Base-by-base conservation (phyloP, 441 rosid species). In the Isatis lusitanica region DNA sequence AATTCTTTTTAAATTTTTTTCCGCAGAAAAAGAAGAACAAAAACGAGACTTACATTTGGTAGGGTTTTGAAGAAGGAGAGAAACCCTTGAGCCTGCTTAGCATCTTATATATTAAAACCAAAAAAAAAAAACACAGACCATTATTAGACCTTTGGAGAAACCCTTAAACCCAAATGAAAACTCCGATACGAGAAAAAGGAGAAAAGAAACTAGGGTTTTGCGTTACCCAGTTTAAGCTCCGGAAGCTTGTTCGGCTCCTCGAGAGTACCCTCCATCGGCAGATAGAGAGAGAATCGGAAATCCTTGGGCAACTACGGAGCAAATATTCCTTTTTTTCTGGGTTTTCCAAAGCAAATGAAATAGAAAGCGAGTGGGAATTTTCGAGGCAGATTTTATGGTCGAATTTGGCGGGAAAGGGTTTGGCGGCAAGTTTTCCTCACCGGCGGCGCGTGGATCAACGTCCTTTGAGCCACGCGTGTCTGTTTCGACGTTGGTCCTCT, bases 31-130 rank as follows among this genome's bases (percentile, higher is more conserved):
- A 42, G 56, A 55, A 33, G 67, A 35, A 21, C n/a, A 3, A 17
- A 17, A 18, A 62, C 5, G 46, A 18, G 61, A 68, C 89, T 86
- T 85, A 95, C 99, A 71, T 56, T 79, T 64, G 94, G 91, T 59
- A 95, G 92, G 74, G 91, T 87, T 85, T 87, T 95, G 90, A 90
- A 95, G 89, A 95, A 95, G 7, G 94, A 87, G 65, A 95, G 90
- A 83, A 95, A 95, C 73, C 99, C 98, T 78, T 90, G 97, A 73
- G 98, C 94, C 80, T 95, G 99, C 84, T 89, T 93, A 55, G 90
- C 90, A 87, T 93, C 98, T 59, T 56, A 1, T 21, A 16, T 9
- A 9, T 9, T 31, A 0, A 1, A 42, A 21, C 24, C 24, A 21
- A 21, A 21, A 21, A 21, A 21, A 21, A 21, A 21, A 73, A 53